A percentile compares a stretch with the other conserved stretches of the same genome.
Conservation (phyloP, 2,329 filamentous ascomycete species). For the Leptographium lundbergii region DNA sequence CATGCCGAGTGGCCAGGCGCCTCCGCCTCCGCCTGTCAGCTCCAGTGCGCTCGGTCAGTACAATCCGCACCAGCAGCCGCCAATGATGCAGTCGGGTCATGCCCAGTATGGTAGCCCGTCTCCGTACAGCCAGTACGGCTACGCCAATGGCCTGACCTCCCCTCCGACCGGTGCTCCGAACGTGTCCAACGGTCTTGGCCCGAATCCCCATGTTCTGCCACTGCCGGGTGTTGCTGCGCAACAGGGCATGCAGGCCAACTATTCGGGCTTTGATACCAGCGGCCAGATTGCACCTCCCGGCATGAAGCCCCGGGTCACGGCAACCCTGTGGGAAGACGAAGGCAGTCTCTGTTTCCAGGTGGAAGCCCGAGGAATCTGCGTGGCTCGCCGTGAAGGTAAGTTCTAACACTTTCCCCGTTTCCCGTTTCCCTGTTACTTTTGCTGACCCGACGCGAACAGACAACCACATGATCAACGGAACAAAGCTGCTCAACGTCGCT, state of each 20-base stretch:
- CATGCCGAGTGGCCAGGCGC: slow-evolving; percentile 65
- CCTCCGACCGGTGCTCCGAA: slow-evolving; percentile 52
- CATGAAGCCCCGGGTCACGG: slow-evolving; percentile 93
- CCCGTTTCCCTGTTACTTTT: not conserved
- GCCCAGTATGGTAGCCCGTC: slow-evolving; percentile 50
- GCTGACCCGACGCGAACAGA: slow-evolving; percentile 36
- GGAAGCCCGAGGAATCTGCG: slow-evolving; percentile 90
- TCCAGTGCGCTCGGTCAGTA: slow-evolving; percentile 66
- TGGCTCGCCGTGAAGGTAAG: slow-evolving; percentile 80
- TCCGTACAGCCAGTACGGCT: slow-evolving; percentile 58
- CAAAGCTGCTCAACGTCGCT: slow-evolving; percentile 90
- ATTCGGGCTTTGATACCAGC: slow-evolving; percentile 60
- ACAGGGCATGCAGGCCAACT: slow-evolving; percentile 36
- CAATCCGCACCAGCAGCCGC: slow-evolving; percentile 58
- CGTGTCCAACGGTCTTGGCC: slow-evolving; percentile 57
- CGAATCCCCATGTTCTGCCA: slow-evolving; percentile 51
- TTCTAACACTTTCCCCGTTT: slow-evolving; percentile 12
- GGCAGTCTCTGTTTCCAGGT: slow-evolving; percentile 97
- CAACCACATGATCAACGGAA: slow-evolving; percentile 99
- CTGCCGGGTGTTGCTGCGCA: slow-evolving; percentile 47
- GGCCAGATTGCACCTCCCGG: slow-evolving; percentile 85
- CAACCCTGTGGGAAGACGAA: slow-evolving; percentile 96
- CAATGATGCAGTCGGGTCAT: slow-evolving; percentile 60
- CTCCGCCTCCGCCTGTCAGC: slow-evolving; percentile 63
- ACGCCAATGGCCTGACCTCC: slow-evolving; percentile 67